Conservation (phyloP, 805 yeast species). For the Vanderwaltozyma tropicalis region DNA sequence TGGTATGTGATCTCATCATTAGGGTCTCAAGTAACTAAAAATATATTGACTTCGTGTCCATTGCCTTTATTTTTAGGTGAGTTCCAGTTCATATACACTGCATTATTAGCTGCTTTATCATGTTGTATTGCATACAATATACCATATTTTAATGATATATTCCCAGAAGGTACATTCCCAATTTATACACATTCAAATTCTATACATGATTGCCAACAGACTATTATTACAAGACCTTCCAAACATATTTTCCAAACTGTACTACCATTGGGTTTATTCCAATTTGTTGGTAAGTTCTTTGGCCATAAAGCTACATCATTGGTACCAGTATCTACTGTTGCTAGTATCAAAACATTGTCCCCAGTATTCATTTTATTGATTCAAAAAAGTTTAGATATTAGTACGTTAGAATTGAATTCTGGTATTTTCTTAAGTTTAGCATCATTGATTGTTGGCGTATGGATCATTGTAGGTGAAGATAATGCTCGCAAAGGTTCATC, state of each 20-base stretch:
- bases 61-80: constrained; percentile 57
- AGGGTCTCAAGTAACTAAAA: constrained; percentile 55
- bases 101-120: constrained; percentile 33
- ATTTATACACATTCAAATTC: constrained; percentile 6
- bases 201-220: constrained; percentile 1
- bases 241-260: constrained; percentile 38
- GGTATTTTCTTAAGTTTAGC: constrained; percentile 16
- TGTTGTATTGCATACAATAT: constrained; percentile 28
- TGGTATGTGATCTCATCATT: constrained; percentile 58
- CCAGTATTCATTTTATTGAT: constrained; percentile 51
- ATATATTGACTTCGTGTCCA: constrained; percentile 43
- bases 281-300: constrained; percentile 53
- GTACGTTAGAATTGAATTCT: constrained; percentile 8
- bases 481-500: constrained; percentile 1
- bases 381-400: constrained; percentile 33
- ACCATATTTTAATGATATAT: constrained; percentile 27
- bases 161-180: constrained; percentile 52
- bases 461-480: constrained; percentile 23
- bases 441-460: constrained; percentile 22
- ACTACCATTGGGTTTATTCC: constrained; percentile 56
- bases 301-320: constrained; percentile 54
- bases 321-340: constrained; percentile 59
- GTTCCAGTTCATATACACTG: constrained; percentile 48
- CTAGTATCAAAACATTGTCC: constrained; percentile 58
- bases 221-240: constrained; percentile 25